Percentiles rank a stretch among this genome's conserved stretches.
phyloP scores from a whole-genome alignment of 225 moss, liverwort and hornwort species.

The Asterella californica region DNA sequence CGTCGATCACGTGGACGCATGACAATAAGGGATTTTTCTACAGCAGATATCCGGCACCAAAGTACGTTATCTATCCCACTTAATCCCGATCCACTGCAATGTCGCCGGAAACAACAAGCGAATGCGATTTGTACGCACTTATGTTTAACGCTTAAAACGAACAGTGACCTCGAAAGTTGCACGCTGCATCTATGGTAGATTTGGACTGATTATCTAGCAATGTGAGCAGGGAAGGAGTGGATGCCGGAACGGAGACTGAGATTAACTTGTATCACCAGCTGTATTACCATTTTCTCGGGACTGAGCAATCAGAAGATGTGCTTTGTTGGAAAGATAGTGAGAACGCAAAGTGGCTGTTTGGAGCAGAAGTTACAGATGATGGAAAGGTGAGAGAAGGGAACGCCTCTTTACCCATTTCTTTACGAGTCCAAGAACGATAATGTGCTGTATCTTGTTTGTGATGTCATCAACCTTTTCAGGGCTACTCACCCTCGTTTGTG shows the following conservation, averaged over 20 bases:
- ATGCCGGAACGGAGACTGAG: conserved; percentile 83
- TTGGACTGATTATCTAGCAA: background rate
- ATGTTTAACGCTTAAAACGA: no score
- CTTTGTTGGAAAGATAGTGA: conserved; percentile 74
- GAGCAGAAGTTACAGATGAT: conserved; percentile 69
- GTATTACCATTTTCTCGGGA: conserved; percentile 69
- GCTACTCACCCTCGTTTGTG: background rate
- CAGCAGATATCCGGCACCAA: conserved; percentile 83
- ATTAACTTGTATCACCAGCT: conserved; percentile 74
- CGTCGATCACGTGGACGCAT: conserved; percentile 77
- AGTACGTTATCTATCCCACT: conserved; percentile 35
- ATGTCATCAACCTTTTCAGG: background rate
- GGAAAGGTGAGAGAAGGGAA: conserved; percentile 51
- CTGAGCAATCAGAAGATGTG: conserved; percentile 73
- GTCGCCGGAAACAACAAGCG: background rate
- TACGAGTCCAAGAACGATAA: no score
- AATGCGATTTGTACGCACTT: background rate
- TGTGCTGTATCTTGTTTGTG: background rate
- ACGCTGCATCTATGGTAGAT: background rate
- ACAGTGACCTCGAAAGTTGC: no score
- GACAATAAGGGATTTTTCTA: conserved; percentile 81
- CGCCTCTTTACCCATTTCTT: background rate
- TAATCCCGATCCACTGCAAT: background rate
- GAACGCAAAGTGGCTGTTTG: conserved; percentile 66
- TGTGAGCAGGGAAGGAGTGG: conserved; percentile 52